These are phyloP conservation scores for Aspergillus carbonarius DNA, from an alignment of 2,329 filamentous ascomycete genomes.

Conservation along the genomic window DNA sequence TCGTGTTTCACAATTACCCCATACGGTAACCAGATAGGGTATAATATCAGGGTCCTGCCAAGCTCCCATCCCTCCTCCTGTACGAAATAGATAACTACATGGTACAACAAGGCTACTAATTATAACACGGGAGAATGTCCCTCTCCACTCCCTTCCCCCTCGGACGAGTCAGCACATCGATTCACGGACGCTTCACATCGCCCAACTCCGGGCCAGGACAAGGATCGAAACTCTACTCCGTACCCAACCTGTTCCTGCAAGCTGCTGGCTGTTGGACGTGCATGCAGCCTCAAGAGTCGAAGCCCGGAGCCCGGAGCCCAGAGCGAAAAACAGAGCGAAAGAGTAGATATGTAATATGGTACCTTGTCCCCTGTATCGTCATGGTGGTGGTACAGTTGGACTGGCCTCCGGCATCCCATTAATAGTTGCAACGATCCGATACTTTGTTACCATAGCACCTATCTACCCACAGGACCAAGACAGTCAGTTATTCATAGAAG, in stretches of 20 bases:
- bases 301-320: background rate
- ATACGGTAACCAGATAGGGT: background rate
- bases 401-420: background rate
- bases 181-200: background rate
- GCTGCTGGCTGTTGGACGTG: slow-evolving; percentile 8
- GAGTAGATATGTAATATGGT: background rate
- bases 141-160: background rate
- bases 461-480: background rate
- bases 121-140: background rate
- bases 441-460: background rate
- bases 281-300: background rate
- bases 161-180: background rate
- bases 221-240: background rate
- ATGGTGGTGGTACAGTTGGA: background rate
- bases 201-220: background rate
- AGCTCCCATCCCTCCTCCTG: background rate
- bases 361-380: background rate
- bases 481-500: background rate
- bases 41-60: slow-evolving; percentile 1
- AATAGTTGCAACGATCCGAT: background rate
- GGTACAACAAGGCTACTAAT: background rate
- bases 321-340: background rate
- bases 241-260: slow-evolving; percentile 8
- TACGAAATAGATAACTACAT: slow-evolving; percentile 1
- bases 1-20: slow-evolving; percentile 1